A percentile compares a stretch with the other conserved stretches of the same genome.
phyloP scores from a whole-genome alignment of 495 filamentous ascomycete genomes.

The Penicillium manginii region DNA sequence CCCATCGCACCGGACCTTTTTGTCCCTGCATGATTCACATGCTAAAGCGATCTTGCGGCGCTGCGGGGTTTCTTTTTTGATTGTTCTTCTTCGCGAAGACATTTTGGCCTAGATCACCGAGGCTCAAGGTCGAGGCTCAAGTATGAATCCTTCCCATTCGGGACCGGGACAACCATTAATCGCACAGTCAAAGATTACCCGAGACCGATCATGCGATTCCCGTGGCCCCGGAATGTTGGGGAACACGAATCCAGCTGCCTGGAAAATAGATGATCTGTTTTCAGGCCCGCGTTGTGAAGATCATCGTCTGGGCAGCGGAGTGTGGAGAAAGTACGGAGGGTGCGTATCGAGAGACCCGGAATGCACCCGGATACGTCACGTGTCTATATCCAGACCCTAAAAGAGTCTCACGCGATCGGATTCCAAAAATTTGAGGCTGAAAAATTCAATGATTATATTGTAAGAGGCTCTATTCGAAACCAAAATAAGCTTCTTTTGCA shows the following conservation, averaged over 20 bases:
- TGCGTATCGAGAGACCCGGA: conserved; percentile 1
- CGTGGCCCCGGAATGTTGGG: not conserved
- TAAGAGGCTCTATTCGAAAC: not conserved
- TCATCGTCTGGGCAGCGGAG: not conserved
- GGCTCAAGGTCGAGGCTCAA: conserved; percentile 3
- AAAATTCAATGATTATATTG: not conserved
- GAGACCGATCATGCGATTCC: not conserved
- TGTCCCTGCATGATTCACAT: conserved; percentile 48
- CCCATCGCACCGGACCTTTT: conserved; percentile 49
- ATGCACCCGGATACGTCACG: conserved; percentile 13
- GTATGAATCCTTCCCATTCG: conserved; percentile 6
- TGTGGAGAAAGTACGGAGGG: conserved; percentile 6
- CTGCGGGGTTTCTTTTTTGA: conserved; percentile 21
- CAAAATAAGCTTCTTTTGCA: not conserved
- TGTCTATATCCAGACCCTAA: conserved; percentile 2
- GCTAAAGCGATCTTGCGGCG: conserved; percentile 35
- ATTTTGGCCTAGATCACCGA: conserved; percentile 10
- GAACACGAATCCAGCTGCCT: conserved; percentile 2
- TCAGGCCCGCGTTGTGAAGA: conserved; percentile 2
- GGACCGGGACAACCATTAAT: not conserved
- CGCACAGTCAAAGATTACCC: not conserved
- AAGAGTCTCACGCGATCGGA: not conserved
- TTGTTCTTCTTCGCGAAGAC: conserved; percentile 19
- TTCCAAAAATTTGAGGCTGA: not conserved
- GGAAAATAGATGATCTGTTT: not conserved